Conservation (phyloP, 768 basidiomycete species). For the Russula ochroleuca region DNA sequence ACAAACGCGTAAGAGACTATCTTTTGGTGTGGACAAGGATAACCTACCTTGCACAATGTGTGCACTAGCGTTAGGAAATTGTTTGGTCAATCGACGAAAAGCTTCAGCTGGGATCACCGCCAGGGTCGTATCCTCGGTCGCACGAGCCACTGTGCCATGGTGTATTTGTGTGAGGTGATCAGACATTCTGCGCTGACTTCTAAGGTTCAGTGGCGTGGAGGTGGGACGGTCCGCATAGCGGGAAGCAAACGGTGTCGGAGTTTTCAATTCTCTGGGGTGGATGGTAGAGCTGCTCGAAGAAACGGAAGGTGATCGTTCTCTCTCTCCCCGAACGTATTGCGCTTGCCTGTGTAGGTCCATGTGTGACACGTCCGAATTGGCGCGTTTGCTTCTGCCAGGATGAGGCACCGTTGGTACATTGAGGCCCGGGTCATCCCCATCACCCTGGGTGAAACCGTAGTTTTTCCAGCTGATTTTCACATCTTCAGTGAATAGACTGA, state of each 20-base stretch:
- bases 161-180: conserved; percentile 38
- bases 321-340: conserved; percentile 31
- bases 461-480: conserved; percentile 91
- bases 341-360: conserved; percentile 42
- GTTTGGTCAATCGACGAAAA: conserved; percentile 88
- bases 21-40: neutral
- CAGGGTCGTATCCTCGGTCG: conserved; percentile 88
- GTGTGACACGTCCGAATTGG: conserved; percentile 63
- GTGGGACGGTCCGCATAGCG: conserved; percentile 19
- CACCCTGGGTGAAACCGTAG: conserved; percentile 30
- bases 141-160: conserved; percentile 83
- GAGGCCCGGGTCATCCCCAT: conserved; percentile 25
- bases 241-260: conserved; percentile 30
- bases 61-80: conserved; percentile 94
- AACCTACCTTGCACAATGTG: conserved; percentile 85
- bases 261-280: conserved; percentile 41
- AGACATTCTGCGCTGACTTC: conserved; percentile 10
- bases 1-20: conserved; percentile 11
- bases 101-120: conserved; percentile 99
- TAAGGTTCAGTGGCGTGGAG: conserved; percentile 15
- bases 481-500: conserved; percentile 94
- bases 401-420: conserved; percentile 16
- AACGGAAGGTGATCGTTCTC: conserved; percentile 49
- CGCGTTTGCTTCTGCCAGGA: conserved; percentile 34
- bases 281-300: conserved; percentile 71